Evolutionary conservation across 148 eudicot genomes (phyloP), one percentile per base, ranked within the genome.

Genomic region (Pharnaceum exiguum): DNA sequence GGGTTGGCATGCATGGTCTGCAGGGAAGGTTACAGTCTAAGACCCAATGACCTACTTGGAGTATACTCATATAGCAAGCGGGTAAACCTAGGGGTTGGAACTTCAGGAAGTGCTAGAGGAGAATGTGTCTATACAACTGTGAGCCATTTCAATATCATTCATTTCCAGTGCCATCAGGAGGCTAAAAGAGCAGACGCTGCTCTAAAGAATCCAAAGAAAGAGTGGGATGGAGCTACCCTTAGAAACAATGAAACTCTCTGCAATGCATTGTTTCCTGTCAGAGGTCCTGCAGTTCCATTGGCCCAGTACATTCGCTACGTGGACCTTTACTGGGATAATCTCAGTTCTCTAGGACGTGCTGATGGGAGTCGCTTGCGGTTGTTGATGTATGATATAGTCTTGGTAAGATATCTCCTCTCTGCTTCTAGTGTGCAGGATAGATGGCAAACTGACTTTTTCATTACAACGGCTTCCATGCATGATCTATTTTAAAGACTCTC

Each of bases 1-100:
- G 99, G 96, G 28, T 57, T 93, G 59, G 96, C 99, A 44, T 93
- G 99, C 82, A 93, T 93, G 99, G 99, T 93, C 3, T 93, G 99
- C 71, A 73, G 99, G 57, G 99, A 93, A 69, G 99, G 99, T 33
- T 93, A 93, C 71, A 80, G 87, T 51, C 66, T 93, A 57, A 79
- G 95, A 49, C 96, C 99, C 39, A 82, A 77, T 23, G 96, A 89
- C 62, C 69, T 89, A 28, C 70, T 93, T 46, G 99, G 99, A 48
- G 87, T 86, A 27, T 93, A 93, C 72, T 79, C 99, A 10, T 93
- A 83, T 70, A 89, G 96, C 66, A 93, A 93, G 74, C 83, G 99
- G 44, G 96, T 93, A 12, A 89, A 89, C 73, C 80, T 93, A 52
- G 99, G 96, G 43, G 90, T 69, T 50, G 83, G 91, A 54, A 83